These are phyloP conservation scores for Penicillium egyptiacum DNA, from an alignment of 495 filamentous ascomycete species.

Conservation along the genomic window DNA sequence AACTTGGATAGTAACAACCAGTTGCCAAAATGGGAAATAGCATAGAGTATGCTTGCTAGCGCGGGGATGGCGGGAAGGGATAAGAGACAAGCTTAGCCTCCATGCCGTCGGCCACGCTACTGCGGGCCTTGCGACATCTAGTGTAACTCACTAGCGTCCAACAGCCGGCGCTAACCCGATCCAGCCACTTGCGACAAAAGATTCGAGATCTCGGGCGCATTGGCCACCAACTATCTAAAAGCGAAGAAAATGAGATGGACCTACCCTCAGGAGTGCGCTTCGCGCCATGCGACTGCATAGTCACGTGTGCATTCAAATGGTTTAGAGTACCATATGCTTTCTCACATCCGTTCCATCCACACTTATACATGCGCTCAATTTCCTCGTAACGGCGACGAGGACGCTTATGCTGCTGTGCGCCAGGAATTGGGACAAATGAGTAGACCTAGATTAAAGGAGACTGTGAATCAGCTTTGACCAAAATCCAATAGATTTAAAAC, in stretches of 20 bases:
- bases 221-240: background rate
- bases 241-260: constrained; percentile 30
- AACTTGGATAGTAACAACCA: background rate
- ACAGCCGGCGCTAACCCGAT: constrained; percentile 35
- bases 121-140: constrained; percentile 45
- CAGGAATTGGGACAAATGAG: constrained; percentile 96
- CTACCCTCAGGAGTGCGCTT: constrained; percentile 97
- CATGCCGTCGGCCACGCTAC: constrained; percentile 46
- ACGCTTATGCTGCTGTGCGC: constrained; percentile 95
- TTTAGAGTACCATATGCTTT: constrained; percentile 97
- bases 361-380: constrained; percentile 99
- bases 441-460: constrained; percentile 68
- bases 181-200: constrained; percentile 39
- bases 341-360: constrained; percentile 96
- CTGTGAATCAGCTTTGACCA: constrained; percentile 5
- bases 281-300: constrained; percentile 91
- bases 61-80: constrained; percentile 19
- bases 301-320: constrained; percentile 95
- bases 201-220: constrained; percentile 11
- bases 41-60: background rate
- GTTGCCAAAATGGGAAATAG: background rate
- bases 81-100: constrained; percentile 33
- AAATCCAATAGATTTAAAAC: constrained; percentile 19
- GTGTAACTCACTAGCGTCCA: constrained; percentile 55
- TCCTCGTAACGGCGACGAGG: constrained; percentile 94